Conservation (phyloP, 2,329 filamentous ascomycete species). For the Phyllosticta paracitricarpa region DNA sequence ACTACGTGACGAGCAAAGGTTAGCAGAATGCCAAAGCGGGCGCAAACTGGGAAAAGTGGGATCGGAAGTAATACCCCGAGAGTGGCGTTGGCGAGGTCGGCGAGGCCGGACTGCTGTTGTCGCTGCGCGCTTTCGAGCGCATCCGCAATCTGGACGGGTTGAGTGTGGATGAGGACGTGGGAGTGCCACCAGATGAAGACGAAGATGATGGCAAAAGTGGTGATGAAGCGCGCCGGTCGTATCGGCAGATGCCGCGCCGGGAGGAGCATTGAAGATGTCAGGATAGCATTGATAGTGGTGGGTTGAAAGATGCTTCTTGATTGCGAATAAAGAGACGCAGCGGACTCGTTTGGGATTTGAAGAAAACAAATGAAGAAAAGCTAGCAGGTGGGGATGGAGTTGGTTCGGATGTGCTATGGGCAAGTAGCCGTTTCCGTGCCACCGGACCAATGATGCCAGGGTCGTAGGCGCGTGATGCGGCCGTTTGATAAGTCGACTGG, state of each 20-base stretch:
- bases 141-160: constrained; percentile 1
- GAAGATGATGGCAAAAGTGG: constrained; percentile 1
- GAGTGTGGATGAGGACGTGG: not conserved
- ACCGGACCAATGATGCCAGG: not conserved
- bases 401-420: not conserved
- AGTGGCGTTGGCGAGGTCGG: not conserved
- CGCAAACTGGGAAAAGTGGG: not conserved
- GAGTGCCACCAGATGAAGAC: constrained; percentile 1
- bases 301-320: not conserved
- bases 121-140: not conserved
- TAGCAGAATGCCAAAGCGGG: not conserved
- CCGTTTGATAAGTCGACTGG: not conserved
- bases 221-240: constrained; percentile 2
- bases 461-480: not conserved
- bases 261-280: constrained; percentile 3
- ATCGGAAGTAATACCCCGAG: not conserved
- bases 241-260: constrained; percentile 1
- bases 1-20: not conserved
- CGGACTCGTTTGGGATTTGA: not conserved
- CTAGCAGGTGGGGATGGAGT: not conserved
- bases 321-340: not conserved
- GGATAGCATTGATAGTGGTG: not conserved
- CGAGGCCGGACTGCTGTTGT: not conserved
- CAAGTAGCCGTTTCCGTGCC: not conserved
- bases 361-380: not conserved